Base-by-base conservation (phyloP, 495 filamentous ascomycete genomes). In the Amniculicola lignicola region DNA sequence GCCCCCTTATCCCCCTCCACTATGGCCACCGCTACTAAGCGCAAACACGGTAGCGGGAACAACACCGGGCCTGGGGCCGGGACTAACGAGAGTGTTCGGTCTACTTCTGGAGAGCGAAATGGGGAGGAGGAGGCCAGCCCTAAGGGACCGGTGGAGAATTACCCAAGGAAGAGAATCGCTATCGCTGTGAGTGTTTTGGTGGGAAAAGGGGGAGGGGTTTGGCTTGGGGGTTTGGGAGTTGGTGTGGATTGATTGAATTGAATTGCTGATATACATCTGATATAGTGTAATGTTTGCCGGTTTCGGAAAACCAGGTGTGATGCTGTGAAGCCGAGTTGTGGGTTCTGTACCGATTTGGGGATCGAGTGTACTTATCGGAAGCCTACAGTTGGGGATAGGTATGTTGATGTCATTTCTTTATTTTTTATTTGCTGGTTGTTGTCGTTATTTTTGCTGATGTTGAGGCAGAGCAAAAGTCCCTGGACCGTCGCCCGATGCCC, bases 231-330 rank as follows among this genome's bases (percentile, higher is more conserved):
- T n/a, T n/a, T n/a, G 33, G 18, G 10, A 15, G 21, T 37, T 10
- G 11, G 2, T 24, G 14, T 35, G 29, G 16, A n/a, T 7, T 31
- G n/a, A n/a, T n/a, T n/a, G n/a, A n/a, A n/a, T n/a, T n/a, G n/a
- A n/a, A n/a, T n/a, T n/a, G n/a, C n/a, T n/a, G n/a, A n/a, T n/a
- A n/a, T n/a, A n/a, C n/a, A n/a, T n/a, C 7, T 6, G 9, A 2
- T 24, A 14, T 54, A 89, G 86, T 89, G 86, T 72, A 85, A 90
- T 65, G 85, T 89, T 46, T 90, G 86, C 62, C 83, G 86, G 22
- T 82, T 85, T 38, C 77, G 86, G 53, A 89, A 90, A 66, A 88
- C 86, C 41, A 75, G 84, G 69, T 90, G 86, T 64, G 86, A 88
- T 61, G 86, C 86, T 14, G 82, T 77, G 10, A 85, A 86, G 49